Conservation (phyloP, 805 yeast genomes). For the Ogataea paraovalis region DNA sequence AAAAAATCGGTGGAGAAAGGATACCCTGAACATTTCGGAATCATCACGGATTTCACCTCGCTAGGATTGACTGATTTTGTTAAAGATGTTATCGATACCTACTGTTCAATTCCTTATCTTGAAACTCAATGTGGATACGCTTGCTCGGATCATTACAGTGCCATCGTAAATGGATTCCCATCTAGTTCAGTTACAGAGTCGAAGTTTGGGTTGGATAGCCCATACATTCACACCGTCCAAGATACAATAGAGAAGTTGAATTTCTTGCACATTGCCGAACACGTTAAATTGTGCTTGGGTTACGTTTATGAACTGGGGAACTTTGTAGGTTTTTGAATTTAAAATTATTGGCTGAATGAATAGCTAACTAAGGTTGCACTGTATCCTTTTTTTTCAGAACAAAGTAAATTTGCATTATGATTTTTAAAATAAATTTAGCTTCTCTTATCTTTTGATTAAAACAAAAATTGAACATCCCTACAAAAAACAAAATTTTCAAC, state of each 20-base stretch:
- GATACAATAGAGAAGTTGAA: conserved; percentile 83
- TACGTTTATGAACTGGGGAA: conserved; percentile 62
- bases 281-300: conserved; percentile 71
- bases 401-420: no score
- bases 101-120: conserved; percentile 63
- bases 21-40: conserved; percentile 67
- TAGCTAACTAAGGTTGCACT: no score
- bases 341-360: not conserved
- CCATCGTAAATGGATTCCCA: conserved; percentile 79
- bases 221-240: conserved; percentile 67
- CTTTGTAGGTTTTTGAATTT: not conserved
- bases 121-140: conserved; percentile 88
- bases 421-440: no score
- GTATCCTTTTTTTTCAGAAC: no score
- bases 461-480: no score
- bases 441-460: no score
- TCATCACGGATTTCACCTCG: conserved; percentile 68
- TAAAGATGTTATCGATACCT: conserved; percentile 54
- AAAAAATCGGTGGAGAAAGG: conserved; percentile 46
- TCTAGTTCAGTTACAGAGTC: conserved; percentile 80
- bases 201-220: conserved; percentile 57
- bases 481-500: not conserved
- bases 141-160: conserved; percentile 91
- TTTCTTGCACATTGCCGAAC: conserved; percentile 75
- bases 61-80: conserved; percentile 53